Evolutionary conservation across 2,329 filamentous ascomycete genomes (phyloP).

Genomic region (Diplodia seriata): DNA sequence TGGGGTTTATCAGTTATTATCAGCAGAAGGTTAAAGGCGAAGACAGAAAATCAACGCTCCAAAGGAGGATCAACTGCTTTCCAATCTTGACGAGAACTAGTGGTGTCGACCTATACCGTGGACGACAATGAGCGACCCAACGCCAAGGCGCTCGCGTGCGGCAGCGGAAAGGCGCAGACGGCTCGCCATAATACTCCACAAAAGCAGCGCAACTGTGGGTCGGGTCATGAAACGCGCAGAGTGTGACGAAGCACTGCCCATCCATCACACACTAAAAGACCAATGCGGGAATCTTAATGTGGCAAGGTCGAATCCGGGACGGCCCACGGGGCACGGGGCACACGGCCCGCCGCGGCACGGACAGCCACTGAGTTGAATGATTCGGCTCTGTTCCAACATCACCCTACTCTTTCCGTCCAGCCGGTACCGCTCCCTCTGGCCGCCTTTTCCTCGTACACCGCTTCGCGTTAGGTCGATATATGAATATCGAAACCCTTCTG

Average conservation of each 20-base stretch:
- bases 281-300: conserved; percentile 3
- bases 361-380: neutral
- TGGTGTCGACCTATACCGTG: neutral
- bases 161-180: conserved; percentile 2
- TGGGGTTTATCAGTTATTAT: neutral
- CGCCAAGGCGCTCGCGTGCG: neutral
- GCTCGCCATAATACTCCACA: neutral
- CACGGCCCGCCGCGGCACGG: conserved; percentile 22
- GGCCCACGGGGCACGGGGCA: conserved; percentile 13
- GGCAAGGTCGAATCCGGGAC: conserved; percentile 19
- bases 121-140: neutral
- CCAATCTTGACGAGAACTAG: neutral
- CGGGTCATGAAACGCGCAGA: conserved; percentile 8
- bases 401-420: conserved; percentile 1
- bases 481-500: conserved; percentile 5
- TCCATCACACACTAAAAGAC: neutral
- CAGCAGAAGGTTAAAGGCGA: too few relatives aligned
- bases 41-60: too few relatives aligned
- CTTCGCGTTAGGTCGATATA: neutral
- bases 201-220: conserved; percentile 5
- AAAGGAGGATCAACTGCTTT: conserved; percentile 1
- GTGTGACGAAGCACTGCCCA: conserved; percentile 6
- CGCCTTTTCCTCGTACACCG: neutral
- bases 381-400: neutral
- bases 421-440: neutral